Percentiles rank a stretch among this genome's conserved stretches.
Evolutionary conservation across 2,329 filamentous ascomycete genomes (phyloP).

Genomic region (Pseudohalonectria lignicola): DNA sequence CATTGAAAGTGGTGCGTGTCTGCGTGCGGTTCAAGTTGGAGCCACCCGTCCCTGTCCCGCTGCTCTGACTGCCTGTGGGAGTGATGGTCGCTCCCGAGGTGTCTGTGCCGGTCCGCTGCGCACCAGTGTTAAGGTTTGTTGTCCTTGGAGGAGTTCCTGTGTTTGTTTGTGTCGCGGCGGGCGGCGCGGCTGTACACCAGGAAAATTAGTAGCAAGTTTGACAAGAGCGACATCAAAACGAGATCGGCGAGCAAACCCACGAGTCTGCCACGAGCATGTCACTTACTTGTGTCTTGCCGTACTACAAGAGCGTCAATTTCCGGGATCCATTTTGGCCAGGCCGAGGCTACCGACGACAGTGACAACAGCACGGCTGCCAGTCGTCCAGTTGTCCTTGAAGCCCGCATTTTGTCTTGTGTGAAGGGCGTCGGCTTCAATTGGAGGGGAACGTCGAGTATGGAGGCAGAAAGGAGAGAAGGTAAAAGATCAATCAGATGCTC

Average conservation of each 20-base stretch:
- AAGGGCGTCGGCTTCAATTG: no score
- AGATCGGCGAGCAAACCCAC: no score
- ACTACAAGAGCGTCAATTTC: constrained; percentile 41
- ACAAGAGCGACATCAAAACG: no score
- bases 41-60: constrained; percentile 11
- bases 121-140: constrained; percentile 30
- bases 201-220: no score
- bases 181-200: no score
- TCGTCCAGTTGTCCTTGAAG: constrained; percentile 31
- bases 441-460: no score
- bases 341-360: constrained; percentile 37
- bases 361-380: constrained; percentile 40
- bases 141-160: constrained; percentile 2
- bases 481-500: no score
- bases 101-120: constrained; percentile 13
- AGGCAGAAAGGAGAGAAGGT: no score
- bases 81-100: constrained; percentile 15
- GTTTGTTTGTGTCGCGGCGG: neutral
- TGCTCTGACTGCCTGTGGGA: no score
- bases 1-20: constrained; percentile 29
- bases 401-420: constrained; percentile 46
- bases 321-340: constrained; percentile 41
- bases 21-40: constrained; percentile 9
- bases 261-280: no score
- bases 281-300: constrained; percentile 34